These are phyloP conservation scores for Saccharum spontaneum DNA, from an alignment of 176 grass and related monocot genomes.

Conservation along the genomic window DNA sequence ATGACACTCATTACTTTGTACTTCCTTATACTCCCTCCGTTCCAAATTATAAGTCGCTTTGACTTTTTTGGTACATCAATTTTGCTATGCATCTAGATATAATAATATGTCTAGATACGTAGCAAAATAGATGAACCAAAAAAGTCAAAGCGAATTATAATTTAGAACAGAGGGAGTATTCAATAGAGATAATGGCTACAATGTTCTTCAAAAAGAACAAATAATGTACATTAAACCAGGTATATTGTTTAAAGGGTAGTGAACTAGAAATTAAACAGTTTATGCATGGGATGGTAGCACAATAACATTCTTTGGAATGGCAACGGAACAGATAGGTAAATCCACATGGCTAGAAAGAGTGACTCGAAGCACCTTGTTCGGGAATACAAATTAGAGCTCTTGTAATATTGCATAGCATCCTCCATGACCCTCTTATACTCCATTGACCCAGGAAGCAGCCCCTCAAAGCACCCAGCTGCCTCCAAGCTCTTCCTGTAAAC, in stretches of 20 bases:
- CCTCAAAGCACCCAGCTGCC: constrained; percentile 70
- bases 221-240: neutral
- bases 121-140: too few species aligned
- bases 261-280: neutral
- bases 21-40: neutral
- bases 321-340: neutral
- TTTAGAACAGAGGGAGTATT: neutral
- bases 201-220: neutral
- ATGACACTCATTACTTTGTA: neutral
- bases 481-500: constrained; percentile 80
- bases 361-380: constrained; percentile 53
- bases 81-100: too few species aligned
- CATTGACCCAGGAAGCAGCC: constrained; percentile 78
- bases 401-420: constrained; percentile 76
- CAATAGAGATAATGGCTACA: neutral
- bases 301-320: neutral
- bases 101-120: too few species aligned
- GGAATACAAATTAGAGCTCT: constrained; percentile 62
- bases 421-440: constrained; percentile 83
- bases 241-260: neutral
- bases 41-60: too few species aligned
- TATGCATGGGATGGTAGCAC: neutral
- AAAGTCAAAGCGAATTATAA: too few species aligned
- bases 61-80: too few species aligned
- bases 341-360: neutral